Evolutionary conservation across 768 basidiomycete species (phyloP).

Genomic region (Tylopilus plumbeoviolaceoides): DNA sequence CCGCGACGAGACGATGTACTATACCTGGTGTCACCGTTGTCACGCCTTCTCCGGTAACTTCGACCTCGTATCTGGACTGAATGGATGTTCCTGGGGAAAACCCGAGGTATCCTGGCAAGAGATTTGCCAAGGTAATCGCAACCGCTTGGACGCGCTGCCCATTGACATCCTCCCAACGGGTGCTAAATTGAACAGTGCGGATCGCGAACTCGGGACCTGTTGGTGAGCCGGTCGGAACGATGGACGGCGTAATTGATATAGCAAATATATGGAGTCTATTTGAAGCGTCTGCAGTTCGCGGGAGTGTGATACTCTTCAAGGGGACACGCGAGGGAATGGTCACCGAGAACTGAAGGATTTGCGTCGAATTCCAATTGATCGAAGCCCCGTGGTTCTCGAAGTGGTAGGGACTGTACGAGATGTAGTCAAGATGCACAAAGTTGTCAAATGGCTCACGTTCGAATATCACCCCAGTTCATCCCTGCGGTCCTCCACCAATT

Average conservation of each 20-base stretch:
- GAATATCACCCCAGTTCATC: conserved; percentile 41
- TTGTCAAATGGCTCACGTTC: conserved; percentile 31
- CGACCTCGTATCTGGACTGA: conserved; percentile 32
- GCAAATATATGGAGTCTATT: conserved; percentile 45
- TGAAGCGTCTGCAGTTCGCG: conserved; percentile 19
- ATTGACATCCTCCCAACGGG: conserved; percentile 41
- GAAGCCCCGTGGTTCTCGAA: conserved; percentile 33
- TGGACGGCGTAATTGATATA: conserved; percentile 37
- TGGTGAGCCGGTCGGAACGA: conserved; percentile 22
- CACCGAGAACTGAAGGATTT: conserved; percentile 44
- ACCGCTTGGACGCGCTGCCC: conserved; percentile 42
- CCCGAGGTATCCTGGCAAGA: conserved; percentile 35
- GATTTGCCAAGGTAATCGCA: conserved; percentile 50
- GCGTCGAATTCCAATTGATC: conserved; percentile 40
- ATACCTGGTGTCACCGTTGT: conserved; percentile 40
- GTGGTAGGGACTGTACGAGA: conserved; percentile 40
- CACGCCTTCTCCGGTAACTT: conserved; percentile 36
- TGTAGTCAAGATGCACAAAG: neutral
- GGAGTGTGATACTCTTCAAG: conserved; percentile 44
- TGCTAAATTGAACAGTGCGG: conserved; percentile 42
- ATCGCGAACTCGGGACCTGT: conserved; percentile 34
- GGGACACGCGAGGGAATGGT: conserved; percentile 38
- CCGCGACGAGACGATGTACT: conserved; percentile 44
- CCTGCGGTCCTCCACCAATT: conserved; percentile 37
- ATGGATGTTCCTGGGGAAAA: conserved; percentile 30